Conservation (phyloP, 805 yeast species). For the Suhomyces vadensis region DNA sequence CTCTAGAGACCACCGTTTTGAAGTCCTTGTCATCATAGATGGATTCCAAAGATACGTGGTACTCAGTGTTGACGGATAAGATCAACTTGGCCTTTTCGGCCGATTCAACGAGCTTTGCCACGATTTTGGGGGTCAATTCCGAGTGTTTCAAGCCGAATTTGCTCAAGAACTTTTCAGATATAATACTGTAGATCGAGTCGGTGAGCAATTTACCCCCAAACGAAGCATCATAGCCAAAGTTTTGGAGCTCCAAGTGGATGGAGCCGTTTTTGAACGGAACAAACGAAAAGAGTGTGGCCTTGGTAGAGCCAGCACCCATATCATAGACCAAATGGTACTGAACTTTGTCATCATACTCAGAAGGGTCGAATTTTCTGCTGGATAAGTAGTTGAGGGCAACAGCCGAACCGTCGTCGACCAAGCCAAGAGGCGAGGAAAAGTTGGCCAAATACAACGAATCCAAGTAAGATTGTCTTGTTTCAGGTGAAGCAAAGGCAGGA, state of each 20-base stretch:
- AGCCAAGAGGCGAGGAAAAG: constrained; percentile 53
- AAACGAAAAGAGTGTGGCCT: constrained; percentile 79
- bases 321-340: constrained; percentile 77
- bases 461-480: constrained; percentile 66
- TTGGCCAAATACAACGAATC: constrained; percentile 77
- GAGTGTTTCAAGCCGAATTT: constrained; percentile 39
- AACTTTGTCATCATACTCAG: constrained; percentile 35
- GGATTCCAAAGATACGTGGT: constrained; percentile 73
- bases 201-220: constrained; percentile 83
- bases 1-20: constrained; percentile 63
- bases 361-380: constrained; percentile 41
- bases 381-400: constrained; percentile 81
- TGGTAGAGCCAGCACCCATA: constrained; percentile 89
- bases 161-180: constrained; percentile 59
- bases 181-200: constrained; percentile 56
- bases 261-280: constrained; percentile 44
- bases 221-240: constrained; percentile 63
- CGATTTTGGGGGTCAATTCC: constrained; percentile 48
- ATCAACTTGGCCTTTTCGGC: constrained; percentile 89
- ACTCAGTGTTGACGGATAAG: constrained; percentile 85
- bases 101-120: constrained; percentile 70
- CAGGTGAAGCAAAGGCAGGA: constrained; percentile 66
- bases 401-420: constrained; percentile 91
- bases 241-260: constrained; percentile 60
- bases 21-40: constrained; percentile 74